These are phyloP conservation scores for Termitomyces heimii DNA, from an alignment of 768 basidiomycete species.

Conservation along the genomic window DNA sequence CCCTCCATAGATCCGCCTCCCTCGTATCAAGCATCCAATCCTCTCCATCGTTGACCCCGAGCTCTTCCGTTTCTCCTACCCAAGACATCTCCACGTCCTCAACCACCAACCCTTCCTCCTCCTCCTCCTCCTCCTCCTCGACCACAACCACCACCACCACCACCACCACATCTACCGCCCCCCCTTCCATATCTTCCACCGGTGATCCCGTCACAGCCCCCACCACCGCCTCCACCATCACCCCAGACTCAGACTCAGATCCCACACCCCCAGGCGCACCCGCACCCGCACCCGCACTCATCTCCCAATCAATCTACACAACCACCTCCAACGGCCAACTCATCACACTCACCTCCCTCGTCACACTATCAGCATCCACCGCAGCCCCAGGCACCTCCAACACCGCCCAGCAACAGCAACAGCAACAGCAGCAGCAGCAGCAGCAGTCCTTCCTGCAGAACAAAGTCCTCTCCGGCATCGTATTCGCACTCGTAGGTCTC, in stretches of 20 bases:
- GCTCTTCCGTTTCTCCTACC: neutral
- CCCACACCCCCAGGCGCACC: conserved; percentile 7
- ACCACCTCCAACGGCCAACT: conserved; percentile 23
- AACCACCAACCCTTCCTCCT: neutral
- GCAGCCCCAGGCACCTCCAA: conserved; percentile 15
- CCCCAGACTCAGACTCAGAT: too few relatives aligned
- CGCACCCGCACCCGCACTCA: conserved; percentile 2
- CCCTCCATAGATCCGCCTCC: neutral
- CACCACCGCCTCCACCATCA: too few relatives aligned
- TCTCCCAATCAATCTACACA: conserved; percentile 13
- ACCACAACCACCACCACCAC: conserved; percentile 4
- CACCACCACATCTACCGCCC: neutral
- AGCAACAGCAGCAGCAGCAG: too few relatives aligned
- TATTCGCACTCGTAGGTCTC: conserved; percentile 45
- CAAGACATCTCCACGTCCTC: neutral
- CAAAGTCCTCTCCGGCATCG: conserved; percentile 53
- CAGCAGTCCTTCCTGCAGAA: conserved; percentile 58
- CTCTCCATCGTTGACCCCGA: neutral
- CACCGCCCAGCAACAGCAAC: too few relatives aligned
- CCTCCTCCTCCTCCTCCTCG: conserved; percentile 3
- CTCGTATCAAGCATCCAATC: neutral
- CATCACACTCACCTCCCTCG: conserved; percentile 23
- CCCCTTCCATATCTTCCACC: conserved; percentile 1
- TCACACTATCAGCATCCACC: conserved; percentile 24
- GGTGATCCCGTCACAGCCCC: conserved; percentile 8